These are phyloP conservation scores for Mortierella alpina DNA, from an alignment of 192 early-diverging fungal species.

Conservation along the genomic window DNA sequence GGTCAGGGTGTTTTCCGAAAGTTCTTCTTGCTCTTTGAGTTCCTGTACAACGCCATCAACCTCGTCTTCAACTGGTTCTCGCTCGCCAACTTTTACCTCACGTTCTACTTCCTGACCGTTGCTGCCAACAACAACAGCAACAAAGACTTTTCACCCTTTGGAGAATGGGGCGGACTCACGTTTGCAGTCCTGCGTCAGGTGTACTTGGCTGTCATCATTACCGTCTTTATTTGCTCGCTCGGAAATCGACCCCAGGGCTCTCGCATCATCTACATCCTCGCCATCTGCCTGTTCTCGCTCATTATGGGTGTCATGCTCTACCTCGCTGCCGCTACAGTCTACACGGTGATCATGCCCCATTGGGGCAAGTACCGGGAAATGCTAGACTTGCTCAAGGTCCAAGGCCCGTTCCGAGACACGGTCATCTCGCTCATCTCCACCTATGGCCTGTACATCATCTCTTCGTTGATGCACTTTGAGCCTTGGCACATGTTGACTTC, in stretches of 20 bases:
- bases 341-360: slow-evolving; percentile 54
- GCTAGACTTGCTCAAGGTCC: slow-evolving; percentile 37
- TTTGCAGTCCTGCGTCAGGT: slow-evolving; percentile 75
- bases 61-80: slow-evolving; percentile 91
- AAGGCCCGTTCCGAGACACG: slow-evolving; percentile 75
- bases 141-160: slow-evolving; percentile 57
- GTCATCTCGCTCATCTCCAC: slow-evolving; percentile 83
- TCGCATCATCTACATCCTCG: slow-evolving; percentile 73
- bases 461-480: slow-evolving; percentile 83
- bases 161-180: slow-evolving; percentile 64
- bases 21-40: slow-evolving; percentile 77
- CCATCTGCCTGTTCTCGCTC: slow-evolving; percentile 79
- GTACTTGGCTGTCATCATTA: slow-evolving; percentile 82
- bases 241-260: slow-evolving; percentile 93
- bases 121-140: slow-evolving; percentile 11
- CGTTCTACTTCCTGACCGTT: slow-evolving; percentile 78
- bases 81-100: slow-evolving; percentile 86
- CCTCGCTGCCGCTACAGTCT: slow-evolving; percentile 72
- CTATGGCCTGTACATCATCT: slow-evolving; percentile 83
- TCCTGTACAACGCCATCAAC: slow-evolving; percentile 84
- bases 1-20: slow-evolving; percentile 80
- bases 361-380: slow-evolving; percentile 30
- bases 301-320: slow-evolving; percentile 87
- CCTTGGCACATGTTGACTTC: slow-evolving; percentile 93
- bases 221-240: slow-evolving; percentile 84